Conservation (phyloP, 345 rosid species). For the Euphorbia peplus region DNA sequence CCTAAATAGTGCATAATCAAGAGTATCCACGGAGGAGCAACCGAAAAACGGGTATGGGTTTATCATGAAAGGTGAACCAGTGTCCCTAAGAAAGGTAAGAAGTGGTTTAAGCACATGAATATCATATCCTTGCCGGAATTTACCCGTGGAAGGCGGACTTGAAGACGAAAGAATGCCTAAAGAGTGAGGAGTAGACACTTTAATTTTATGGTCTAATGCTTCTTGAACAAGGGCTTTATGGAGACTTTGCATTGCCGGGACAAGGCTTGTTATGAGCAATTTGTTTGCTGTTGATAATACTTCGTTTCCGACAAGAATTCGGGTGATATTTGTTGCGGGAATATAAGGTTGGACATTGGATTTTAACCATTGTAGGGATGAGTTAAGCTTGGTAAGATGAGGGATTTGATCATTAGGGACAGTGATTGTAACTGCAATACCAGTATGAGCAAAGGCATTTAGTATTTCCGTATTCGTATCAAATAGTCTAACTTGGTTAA, state of each 20-base stretch:
- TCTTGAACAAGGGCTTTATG: constrained; percentile 59
- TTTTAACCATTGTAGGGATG: constrained; percentile 61
- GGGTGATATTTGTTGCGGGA: constrained; percentile 63
- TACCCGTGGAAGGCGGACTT: constrained; percentile 68
- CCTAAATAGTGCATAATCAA: constrained; percentile 72
- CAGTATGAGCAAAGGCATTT: constrained; percentile 65
- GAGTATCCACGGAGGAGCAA: constrained; percentile 47
- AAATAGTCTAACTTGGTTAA: constrained; percentile 67
- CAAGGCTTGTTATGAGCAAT: constrained; percentile 41
- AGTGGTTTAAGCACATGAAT: constrained; percentile 60
- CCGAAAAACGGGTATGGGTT: constrained; percentile 92
- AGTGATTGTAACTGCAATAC: constrained; percentile 54
- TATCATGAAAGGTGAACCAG: constrained; percentile 65
- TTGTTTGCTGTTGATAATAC: constrained; percentile 54
- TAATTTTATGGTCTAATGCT: constrained; percentile 56
- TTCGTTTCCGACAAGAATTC: constrained; percentile 85
- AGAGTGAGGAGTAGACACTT: constrained; percentile 81
- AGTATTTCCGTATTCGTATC: constrained; percentile 53
- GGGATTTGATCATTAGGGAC: constrained; percentile 75
- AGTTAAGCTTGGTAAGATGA: constrained; percentile 43
- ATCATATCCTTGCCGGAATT: constrained; percentile 63
- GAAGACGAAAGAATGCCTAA: constrained; percentile 65
- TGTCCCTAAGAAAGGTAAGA: constrained; percentile 64
- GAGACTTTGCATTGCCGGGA: constrained; percentile 72
- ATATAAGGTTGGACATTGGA: constrained; percentile 48